These are phyloP conservation scores for Starmerella vaccinii DNA, from an alignment of 805 yeast genomes.

Conservation along the genomic window DNA sequence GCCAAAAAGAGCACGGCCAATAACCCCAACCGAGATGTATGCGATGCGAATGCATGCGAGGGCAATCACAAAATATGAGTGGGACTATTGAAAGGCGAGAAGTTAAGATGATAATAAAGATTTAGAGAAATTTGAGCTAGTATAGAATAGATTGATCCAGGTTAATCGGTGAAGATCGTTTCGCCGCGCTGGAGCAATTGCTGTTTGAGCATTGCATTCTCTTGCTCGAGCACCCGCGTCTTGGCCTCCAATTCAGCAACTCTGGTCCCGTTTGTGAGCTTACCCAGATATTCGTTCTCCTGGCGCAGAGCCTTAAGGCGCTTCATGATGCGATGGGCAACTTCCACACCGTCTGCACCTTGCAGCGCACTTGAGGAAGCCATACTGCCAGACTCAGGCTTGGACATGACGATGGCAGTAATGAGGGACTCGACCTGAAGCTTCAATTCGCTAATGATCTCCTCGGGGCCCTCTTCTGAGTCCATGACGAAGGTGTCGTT, in stretches of 20 bases:
- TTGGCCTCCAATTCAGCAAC: slow-evolving; percentile 21
- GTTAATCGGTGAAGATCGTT: too few relatives aligned
- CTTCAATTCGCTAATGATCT: slow-evolving; percentile 19
- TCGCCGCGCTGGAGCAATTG: slow-evolving; percentile 3
- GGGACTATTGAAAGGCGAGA: too few relatives aligned
- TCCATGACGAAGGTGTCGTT: slow-evolving; percentile 4
- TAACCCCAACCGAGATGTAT: too few relatives aligned
- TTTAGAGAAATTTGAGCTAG: too few relatives aligned
- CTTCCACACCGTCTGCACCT: slow-evolving; percentile 21
- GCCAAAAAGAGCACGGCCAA: too few relatives aligned
- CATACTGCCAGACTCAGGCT: neutral
- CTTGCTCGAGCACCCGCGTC: slow-evolving; percentile 13
- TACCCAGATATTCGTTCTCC: slow-evolving; percentile 22
- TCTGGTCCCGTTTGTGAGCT: slow-evolving; percentile 14
- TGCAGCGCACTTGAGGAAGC: slow-evolving; percentile 6
- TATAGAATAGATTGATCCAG: too few relatives aligned
- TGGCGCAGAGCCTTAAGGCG: slow-evolving; percentile 21
- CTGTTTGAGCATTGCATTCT: slow-evolving; percentile 15
- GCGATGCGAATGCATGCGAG: too few relatives aligned
- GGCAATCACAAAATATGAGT: too few relatives aligned
- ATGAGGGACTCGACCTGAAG: slow-evolving; percentile 23
- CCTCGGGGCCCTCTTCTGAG: slow-evolving; percentile 13
- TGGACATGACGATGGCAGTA: slow-evolving; percentile 19
- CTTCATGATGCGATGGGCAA: slow-evolving; percentile 24
- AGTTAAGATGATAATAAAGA: neutral